Evolutionary conservation across 257 asterid species (phyloP).

Genomic region (Salvia hispanica): DNA sequence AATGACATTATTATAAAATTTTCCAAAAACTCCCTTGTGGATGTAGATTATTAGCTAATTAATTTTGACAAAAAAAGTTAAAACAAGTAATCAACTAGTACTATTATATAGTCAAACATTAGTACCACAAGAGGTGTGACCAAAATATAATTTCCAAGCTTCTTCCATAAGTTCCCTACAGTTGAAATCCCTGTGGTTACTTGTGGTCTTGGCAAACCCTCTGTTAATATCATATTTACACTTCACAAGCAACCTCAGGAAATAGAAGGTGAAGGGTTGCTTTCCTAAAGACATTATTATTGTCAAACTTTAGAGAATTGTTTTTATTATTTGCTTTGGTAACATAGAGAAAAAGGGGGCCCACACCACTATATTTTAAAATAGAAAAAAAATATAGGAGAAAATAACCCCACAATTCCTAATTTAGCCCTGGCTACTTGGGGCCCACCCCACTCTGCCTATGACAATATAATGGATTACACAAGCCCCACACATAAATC

Average conservation of each 20-base stretch:
- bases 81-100: no score
- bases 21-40: no score
- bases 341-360: slow-evolving; percentile 34
- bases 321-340: slow-evolving; percentile 60
- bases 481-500: slow-evolving; percentile 48
- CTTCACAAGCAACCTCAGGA: slow-evolving; percentile 40
- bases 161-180: slow-evolving; percentile 11
- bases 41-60: no score
- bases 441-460: slow-evolving; percentile 41
- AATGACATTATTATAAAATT: no score
- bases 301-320: slow-evolving; percentile 65
- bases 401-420: slow-evolving; percentile 54
- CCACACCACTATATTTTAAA: slow-evolving; percentile 43
- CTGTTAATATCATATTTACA: slow-evolving; percentile 28
- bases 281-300: slow-evolving; percentile 59
- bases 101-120: neutral
- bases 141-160: slow-evolving; percentile 2
- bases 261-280: slow-evolving; percentile 51
- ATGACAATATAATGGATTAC: slow-evolving; percentile 39
- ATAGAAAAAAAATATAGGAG: slow-evolving; percentile 4
- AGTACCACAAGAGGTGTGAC: slow-evolving; percentile 2
- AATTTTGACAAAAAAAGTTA: no score
- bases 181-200: slow-evolving; percentile 33
- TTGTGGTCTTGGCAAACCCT: slow-evolving; percentile 39
- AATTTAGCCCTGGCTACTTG: slow-evolving; percentile 34